Percentiles rank a stretch among this genome's conserved stretches.
Conservation (phyloP, 2,329 filamentous ascomycete genomes). For the Aureobasidium sp. region DNA sequence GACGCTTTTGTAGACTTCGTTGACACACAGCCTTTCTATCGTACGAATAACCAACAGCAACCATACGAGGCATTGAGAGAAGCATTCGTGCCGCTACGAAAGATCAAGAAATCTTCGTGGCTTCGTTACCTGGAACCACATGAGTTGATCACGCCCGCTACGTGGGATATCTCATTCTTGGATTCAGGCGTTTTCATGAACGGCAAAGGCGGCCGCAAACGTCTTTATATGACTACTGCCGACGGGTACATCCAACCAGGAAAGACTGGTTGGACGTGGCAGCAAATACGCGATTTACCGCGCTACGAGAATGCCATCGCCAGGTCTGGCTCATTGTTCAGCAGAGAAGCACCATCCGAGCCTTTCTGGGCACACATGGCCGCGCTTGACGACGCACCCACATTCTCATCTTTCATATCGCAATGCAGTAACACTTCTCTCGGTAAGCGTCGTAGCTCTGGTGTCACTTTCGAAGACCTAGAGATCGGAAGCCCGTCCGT, state of each 20-base stretch:
- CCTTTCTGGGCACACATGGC: constrained; percentile 18
- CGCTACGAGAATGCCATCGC: constrained; percentile 41
- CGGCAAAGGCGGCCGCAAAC: constrained; percentile 51
- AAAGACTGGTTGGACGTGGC: constrained; percentile 63
- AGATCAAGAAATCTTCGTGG: constrained; percentile 65
- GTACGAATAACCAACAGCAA: constrained; percentile 22
- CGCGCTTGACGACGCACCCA: constrained; percentile 1
- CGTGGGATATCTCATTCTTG: constrained; percentile 67
- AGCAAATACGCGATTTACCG: constrained; percentile 56
- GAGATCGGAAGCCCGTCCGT: not conserved
- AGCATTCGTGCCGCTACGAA: constrained; percentile 68
- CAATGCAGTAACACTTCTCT: constrained; percentile 8
- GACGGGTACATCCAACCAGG: constrained; percentile 65
- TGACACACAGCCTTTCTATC: constrained; percentile 1
- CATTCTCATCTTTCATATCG: not conserved
- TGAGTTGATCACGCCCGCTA: constrained; percentile 65
- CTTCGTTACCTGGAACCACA: constrained; percentile 62
- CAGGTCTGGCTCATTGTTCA: constrained; percentile 53
- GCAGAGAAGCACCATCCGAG: constrained; percentile 43
- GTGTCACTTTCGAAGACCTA: not conserved
- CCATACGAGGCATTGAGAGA: constrained; percentile 57
- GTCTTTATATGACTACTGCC: constrained; percentile 69
- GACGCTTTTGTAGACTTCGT: constrained; percentile 52
- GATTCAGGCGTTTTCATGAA: constrained; percentile 67
- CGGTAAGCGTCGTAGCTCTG: constrained; percentile 24